Evolutionary conservation across 1,284 basidiomycete species (phyloP), one percentile per base, ranked within the genome.

Genomic region (Ceratobasidium sp.): DNA sequence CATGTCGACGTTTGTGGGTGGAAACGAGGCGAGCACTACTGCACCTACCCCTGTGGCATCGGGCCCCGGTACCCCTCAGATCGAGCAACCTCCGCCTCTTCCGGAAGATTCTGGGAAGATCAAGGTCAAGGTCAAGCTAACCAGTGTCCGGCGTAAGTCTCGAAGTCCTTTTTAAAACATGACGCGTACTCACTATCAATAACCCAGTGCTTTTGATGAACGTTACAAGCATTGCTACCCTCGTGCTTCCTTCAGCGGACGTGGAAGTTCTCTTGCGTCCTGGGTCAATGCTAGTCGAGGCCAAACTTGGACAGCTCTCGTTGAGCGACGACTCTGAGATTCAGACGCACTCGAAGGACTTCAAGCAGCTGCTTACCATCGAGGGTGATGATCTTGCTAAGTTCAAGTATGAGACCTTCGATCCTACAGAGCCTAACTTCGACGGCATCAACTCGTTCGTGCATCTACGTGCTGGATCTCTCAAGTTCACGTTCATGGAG

Each of bases 331-430:
- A 98, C 77, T 87, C 90, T 13, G 76, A 83, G 23, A 79, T 83
- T 23, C 82, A 87, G 70, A 84, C 84, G 16, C 82, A 88, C 43
- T 85, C 87, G 21, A 85, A 88, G 0, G 87, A 90, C 71, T 98
- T 97, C 84, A 93, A 94, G 78, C 89, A 95, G 78, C 86, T 99
- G 9, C 83, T 99, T 71, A 93, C 95, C 35, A 99, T 99, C 72
- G 95, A 99, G 79, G 98, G 96, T 46, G 89, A 95, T 77, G 94
- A 99, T 80, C 89, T 99, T 58, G 97, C 96, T 28, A 94, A 98
- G 80, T 96, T 99, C 83, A 89, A 88, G 70, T 98, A 99, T 81
- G 92, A 98, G 82, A 99, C 96, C 0, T 97, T 91, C 81, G 93
- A 97, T 80, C 81, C 83, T 1, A 78, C 77, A 9, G 85, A 87